A percentile compares a stretch with the other conserved stretches of the same genome.
Evolutionary conservation across 441 rosid species (phyloP).

Genomic region (Macaranga tanarius): DNA sequence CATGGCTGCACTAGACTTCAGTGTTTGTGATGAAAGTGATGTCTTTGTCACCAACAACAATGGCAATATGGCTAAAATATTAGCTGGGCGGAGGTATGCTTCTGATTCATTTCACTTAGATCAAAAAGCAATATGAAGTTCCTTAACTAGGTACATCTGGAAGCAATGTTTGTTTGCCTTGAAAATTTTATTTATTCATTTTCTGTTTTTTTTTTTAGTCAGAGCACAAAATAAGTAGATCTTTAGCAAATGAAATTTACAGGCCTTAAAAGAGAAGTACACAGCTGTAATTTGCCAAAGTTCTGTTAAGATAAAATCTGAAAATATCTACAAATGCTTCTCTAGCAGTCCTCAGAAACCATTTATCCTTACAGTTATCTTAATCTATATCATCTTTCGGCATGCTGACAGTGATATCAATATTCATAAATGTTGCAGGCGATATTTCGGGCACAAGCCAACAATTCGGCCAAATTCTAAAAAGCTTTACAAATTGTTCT

Average conservation of each 20-base stretch:
- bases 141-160: background rate
- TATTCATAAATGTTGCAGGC: constrained; percentile 45
- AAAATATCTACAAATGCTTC: background rate
- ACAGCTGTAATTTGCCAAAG: background rate
- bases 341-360: background rate
- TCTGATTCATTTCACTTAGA: background rate
- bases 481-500: constrained; percentile 68
- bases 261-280: background rate
- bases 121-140: background rate
- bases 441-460: constrained; percentile 90
- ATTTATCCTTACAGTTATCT: background rate
- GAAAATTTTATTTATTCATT: background rate
- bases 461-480: constrained; percentile 85
- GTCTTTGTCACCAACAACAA: constrained; percentile 92
- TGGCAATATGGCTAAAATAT: constrained; percentile 90
- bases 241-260: background rate
- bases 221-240: background rate
- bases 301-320: background rate
- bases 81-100: constrained; percentile 87
- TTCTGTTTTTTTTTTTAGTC: background rate
- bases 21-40: constrained; percentile 89
- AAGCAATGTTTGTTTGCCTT: background rate
- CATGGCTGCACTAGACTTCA: constrained; percentile 93
- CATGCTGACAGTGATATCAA: background rate
- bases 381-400: background rate